phyloP scores from a whole-genome alignment of 805 yeast genomes.

The Debaryomyces prosopidis region DNA sequence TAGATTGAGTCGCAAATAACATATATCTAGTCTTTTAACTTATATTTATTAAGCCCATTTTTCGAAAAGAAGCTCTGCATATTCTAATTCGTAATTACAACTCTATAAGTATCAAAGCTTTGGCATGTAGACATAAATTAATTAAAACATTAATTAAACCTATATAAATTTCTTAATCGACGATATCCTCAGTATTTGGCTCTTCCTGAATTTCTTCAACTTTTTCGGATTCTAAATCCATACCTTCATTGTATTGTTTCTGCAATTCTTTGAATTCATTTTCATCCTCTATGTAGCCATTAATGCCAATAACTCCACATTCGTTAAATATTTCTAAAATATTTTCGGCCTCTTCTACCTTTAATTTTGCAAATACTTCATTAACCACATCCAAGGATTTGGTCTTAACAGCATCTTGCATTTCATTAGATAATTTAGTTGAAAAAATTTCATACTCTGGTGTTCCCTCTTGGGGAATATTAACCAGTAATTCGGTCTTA shows the following conservation, averaged over 20 bases:
- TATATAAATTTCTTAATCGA: conserved; percentile 14
- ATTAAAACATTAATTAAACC: too few relatives aligned
- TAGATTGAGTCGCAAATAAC: conserved; percentile 31
- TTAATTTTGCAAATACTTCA: conserved; percentile 71
- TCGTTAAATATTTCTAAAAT: conserved; percentile 73
- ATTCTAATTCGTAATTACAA: background rate
- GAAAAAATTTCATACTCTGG: conserved; percentile 57
- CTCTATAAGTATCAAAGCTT: background rate
- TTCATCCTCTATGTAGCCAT: conserved; percentile 72
- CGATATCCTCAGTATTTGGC: conserved; percentile 19
- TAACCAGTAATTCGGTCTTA: conserved; percentile 68
- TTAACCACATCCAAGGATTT: conserved; percentile 76
- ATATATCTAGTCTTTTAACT: background rate
- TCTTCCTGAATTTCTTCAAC: conserved; percentile 9
- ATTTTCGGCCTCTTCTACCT: conserved; percentile 76
- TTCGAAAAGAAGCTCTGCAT: background rate
- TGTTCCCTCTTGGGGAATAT: conserved; percentile 60
- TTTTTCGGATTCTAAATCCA: conserved; percentile 9
- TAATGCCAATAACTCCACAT: conserved; percentile 82
- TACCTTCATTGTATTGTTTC: conserved; percentile 43
- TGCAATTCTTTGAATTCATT: conserved; percentile 59
- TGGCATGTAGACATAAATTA: too few relatives aligned
- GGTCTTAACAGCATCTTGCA: conserved; percentile 78
- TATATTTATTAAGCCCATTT: too few relatives aligned
- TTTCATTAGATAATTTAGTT: conserved; percentile 52